These are phyloP conservation scores for Sanghuangporus baumii DNA, from an alignment of 1,284 basidiomycete genomes.

Conservation along the genomic window DNA sequence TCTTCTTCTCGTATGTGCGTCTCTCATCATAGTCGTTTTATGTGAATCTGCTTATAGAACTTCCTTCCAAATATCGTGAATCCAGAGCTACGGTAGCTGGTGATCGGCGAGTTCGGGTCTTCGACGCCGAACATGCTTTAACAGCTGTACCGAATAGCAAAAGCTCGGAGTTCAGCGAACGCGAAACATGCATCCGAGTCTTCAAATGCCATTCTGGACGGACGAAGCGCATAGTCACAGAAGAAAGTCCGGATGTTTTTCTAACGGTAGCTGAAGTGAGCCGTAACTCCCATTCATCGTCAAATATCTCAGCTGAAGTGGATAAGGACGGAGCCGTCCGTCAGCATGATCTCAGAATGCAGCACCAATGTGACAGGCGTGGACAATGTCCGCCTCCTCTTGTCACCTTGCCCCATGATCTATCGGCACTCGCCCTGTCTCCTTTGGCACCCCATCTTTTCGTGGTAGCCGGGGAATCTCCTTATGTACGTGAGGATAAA, in stretches of 20 bases:
- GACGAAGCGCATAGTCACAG: constrained; percentile 79
- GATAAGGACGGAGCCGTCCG: constrained; percentile 63
- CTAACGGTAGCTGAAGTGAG: constrained; percentile 79
- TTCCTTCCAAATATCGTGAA: constrained; percentile 1
- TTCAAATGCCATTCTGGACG: constrained; percentile 64
- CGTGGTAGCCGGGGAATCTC: constrained; percentile 68
- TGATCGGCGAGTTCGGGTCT: constrained; percentile 76
- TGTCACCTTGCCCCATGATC: constrained; percentile 49
- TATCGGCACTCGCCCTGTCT: constrained; percentile 63
- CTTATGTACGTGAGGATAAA: constrained; percentile 44
- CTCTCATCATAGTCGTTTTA: constrained; percentile 17
- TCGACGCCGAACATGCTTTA: constrained; percentile 59
- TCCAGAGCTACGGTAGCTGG: constrained; percentile 71
- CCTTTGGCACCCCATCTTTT: constrained; percentile 69
- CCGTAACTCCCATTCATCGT: neutral
- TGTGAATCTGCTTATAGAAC: neutral
- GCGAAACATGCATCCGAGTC: constrained; percentile 44
- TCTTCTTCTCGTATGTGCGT: constrained; percentile 57
- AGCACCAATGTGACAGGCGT: constrained; percentile 48
- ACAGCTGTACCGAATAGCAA: constrained; percentile 30
- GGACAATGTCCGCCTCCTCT: constrained; percentile 63
- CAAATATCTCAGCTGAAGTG: constrained; percentile 9
- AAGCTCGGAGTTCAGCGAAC: constrained; percentile 36
- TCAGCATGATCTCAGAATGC: constrained; percentile 80
- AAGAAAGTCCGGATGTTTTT: constrained; percentile 80